Evolutionary conservation across 768 basidiomycete species (phyloP).

Genomic region (Neoboletus magnificus): DNA sequence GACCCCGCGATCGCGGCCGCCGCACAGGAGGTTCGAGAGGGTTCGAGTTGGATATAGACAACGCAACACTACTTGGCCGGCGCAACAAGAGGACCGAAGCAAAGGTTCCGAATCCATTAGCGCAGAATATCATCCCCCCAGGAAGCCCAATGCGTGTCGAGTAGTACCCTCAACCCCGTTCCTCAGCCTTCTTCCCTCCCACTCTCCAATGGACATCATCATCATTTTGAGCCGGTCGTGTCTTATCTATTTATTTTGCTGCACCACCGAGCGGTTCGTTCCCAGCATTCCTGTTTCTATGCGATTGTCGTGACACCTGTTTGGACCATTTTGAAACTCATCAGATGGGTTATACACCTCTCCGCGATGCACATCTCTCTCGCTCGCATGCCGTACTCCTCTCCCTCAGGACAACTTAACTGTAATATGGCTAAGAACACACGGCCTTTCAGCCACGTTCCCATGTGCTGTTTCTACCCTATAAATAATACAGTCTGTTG

Average conservation of each 20-base stretch:
- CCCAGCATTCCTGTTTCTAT: background rate
- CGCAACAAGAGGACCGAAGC: conserved; percentile 45
- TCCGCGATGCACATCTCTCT: conserved; percentile 12
- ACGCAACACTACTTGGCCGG: conserved; percentile 81
- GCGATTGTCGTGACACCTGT: background rate
- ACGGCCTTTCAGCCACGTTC: conserved; percentile 1
- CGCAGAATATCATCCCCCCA: conserved; percentile 21
- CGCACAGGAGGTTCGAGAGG: conserved; percentile 27
- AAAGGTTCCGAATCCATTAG: conserved; percentile 36
- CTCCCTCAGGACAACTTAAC: background rate
- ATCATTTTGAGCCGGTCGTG: background rate
- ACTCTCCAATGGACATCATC: background rate
- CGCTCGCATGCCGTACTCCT: conserved; percentile 12
- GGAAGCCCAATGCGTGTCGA: conserved; percentile 35
- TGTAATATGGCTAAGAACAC: conserved; percentile 17
- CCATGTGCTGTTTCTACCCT: conserved; percentile 15
- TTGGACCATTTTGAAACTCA: background rate
- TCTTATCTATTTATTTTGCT: background rate
- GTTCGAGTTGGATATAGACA: conserved; percentile 87
- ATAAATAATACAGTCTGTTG: conserved; percentile 12
- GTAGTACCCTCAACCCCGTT: background rate
- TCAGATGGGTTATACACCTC: background rate
- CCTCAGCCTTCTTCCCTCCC: background rate
- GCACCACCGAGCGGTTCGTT: background rate
- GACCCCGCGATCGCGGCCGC: conserved; percentile 58